Percentiles rank a stretch among this genome's conserved stretches.
Evolutionary conservation across 352 stramenopile species (phyloP).

Genomic region (Phytophthora sp.): DNA sequence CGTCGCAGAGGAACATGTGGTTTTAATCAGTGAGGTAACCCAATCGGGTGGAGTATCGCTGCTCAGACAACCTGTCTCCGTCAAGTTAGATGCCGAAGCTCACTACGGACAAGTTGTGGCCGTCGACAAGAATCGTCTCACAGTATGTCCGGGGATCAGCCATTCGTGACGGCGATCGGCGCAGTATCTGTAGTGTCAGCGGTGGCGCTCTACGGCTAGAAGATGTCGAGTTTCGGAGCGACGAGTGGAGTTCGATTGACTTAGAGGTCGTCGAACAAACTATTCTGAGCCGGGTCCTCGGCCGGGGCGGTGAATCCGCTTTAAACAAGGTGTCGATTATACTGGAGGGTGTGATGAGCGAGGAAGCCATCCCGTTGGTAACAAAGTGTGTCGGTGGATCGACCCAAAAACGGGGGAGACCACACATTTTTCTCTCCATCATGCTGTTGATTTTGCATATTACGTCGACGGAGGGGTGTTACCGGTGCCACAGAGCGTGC

Average conservation of each 20-base stretch:
- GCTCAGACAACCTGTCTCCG: not conserved
- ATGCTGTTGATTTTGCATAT: too few species aligned
- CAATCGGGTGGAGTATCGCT: not conserved
- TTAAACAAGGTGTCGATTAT: not conserved
- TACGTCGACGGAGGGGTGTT: not conserved
- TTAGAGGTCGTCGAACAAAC: not conserved
- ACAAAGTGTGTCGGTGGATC: conserved; percentile 9
- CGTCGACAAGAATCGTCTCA: not conserved
- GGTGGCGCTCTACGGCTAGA: conserved; percentile 7
- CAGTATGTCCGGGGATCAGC: not conserved
- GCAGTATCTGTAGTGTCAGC: conserved; percentile 1
- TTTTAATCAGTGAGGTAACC: not conserved
- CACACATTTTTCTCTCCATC: too few species aligned
- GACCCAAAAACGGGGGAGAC: conserved; percentile 2
- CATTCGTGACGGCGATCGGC: not conserved
- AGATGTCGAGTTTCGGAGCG: not conserved
- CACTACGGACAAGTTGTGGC: conserved; percentile 12
- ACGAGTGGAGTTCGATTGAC: conserved; percentile 5
- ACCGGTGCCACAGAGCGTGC: not conserved
- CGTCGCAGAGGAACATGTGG: not conserved
- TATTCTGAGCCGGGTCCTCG: not conserved
- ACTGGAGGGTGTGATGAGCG: not conserved
- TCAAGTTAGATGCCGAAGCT: not conserved
- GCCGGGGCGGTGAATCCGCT: not conserved
- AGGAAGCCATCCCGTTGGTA: not conserved